These are phyloP conservation scores for Wickerhamomyces chambardii DNA, from an alignment of 805 yeast genomes.

Conservation along the genomic window DNA sequence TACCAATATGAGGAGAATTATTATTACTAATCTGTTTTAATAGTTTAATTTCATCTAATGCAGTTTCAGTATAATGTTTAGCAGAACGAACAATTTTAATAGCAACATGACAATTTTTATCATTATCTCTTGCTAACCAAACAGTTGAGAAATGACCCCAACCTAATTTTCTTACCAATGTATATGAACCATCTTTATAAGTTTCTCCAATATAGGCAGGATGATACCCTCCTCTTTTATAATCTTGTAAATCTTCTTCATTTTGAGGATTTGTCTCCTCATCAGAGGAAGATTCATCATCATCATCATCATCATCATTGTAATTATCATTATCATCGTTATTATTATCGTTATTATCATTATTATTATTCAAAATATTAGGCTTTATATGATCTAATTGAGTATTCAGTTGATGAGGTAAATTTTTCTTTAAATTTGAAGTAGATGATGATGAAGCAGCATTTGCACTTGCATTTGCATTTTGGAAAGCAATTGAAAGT, in stretches of 20 bases:
- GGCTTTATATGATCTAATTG: neutral
- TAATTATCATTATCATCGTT: neutral
- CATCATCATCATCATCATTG: constrained; percentile 5
- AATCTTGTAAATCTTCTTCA: constrained; percentile 84
- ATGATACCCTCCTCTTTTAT: constrained; percentile 91
- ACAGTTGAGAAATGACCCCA: constrained; percentile 99
- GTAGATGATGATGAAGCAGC: constrained; percentile 1
- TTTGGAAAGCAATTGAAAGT: constrained; percentile 13
- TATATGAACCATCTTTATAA: constrained; percentile 68
- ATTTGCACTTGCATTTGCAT: constrained; percentile 11
- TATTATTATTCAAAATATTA: neutral
- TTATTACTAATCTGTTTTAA: constrained; percentile 57
- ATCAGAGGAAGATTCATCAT: constrained; percentile 14
- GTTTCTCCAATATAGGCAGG: constrained; percentile 86
- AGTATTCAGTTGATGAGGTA: neutral
- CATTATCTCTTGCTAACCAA: constrained; percentile 73
- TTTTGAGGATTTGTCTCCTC: constrained; percentile 32
- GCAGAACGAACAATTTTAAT: constrained; percentile 92
- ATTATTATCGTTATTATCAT: neutral
- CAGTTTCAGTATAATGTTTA: constrained; percentile 85
- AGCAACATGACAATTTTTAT: constrained; percentile 71
- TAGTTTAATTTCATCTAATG: constrained; percentile 84
- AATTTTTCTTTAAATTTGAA: neutral
- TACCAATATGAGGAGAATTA: constrained; percentile 69
- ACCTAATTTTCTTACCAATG: constrained; percentile 82